phyloP scores from a whole-genome alignment of 768 basidiomycete genomes.

The Exidia glandulosa region DNA sequence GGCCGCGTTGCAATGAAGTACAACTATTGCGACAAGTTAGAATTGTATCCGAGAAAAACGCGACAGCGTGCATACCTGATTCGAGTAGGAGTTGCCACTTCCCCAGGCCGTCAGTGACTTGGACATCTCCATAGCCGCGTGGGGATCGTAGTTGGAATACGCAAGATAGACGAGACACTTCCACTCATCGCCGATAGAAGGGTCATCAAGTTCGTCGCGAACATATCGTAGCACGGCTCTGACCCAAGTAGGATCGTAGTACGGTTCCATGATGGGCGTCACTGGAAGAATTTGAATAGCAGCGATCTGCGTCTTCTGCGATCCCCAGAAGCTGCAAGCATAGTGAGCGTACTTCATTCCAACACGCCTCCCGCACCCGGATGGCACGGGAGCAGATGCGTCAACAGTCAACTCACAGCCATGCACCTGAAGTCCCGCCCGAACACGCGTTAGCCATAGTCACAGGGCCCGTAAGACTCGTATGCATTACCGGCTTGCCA shows the following conservation, averaged over 20 bases:
- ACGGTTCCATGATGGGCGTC: conserved; percentile 23
- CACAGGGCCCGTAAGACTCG: too few relatives aligned
- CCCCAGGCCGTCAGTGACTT: conserved; percentile 23
- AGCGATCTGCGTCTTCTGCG: conserved; percentile 22
- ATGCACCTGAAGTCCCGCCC: too few relatives aligned
- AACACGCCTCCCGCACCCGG: not conserved
- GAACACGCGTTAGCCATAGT: too few relatives aligned
- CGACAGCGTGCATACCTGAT: not conserved
- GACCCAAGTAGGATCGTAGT: conserved; percentile 23
- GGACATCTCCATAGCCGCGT: conserved; percentile 19
- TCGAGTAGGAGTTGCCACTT: conserved; percentile 22
- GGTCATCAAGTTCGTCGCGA: conserved; percentile 14
- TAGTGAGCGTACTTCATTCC: not conserved
- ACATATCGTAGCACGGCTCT: conserved; percentile 19
- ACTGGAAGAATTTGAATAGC: conserved; percentile 26
- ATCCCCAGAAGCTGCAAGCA: conserved; percentile 19
- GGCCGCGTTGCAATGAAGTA: conserved; percentile 25
- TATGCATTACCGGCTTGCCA: too few relatives aligned
- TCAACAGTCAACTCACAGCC: conserved; percentile 12
- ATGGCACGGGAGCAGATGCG: not conserved
- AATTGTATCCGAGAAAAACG: not conserved
- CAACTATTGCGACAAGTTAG: conserved; percentile 10
- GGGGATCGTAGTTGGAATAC: conserved; percentile 19
- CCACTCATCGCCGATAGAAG: conserved; percentile 22
- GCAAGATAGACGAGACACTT: conserved; percentile 25